These are phyloP conservation scores for Pseudognaphalium luteoalbum DNA, from an alignment of 129 eudicot genomes.

Conservation along the genomic window DNA sequence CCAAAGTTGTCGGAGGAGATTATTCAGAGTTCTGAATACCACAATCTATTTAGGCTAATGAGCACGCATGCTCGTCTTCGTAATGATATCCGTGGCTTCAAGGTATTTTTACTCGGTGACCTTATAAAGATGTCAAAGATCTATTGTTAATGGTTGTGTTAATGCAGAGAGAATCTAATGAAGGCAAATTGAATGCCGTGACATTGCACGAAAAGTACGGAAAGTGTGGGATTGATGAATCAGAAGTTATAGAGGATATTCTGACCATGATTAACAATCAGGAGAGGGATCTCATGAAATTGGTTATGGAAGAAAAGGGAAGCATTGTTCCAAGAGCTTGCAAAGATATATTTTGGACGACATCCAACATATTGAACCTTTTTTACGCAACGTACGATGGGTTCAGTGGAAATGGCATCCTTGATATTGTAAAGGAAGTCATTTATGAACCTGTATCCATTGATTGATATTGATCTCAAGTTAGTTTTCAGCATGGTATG, in stretches of 20 bases:
- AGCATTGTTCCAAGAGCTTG: slow-evolving; percentile 66
- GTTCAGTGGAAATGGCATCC: slow-evolving; percentile 57
- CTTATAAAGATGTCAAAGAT: background rate
- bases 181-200: slow-evolving; percentile 76
- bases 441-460: slow-evolving; percentile 51
- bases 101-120: slow-evolving; percentile 40
- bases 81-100: slow-evolving; percentile 68
- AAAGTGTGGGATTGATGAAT: slow-evolving; percentile 39
- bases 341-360: slow-evolving; percentile 81
- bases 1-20: slow-evolving; percentile 51
- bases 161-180: slow-evolving; percentile 70
- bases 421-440: slow-evolving; percentile 42
- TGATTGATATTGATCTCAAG: too few species aligned
- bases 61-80: slow-evolving; percentile 59
- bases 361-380: slow-evolving; percentile 53
- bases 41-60: slow-evolving; percentile 41
- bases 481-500: too few species aligned
- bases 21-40: slow-evolving; percentile 42
- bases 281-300: slow-evolving; percentile 59
- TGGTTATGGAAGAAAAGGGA: slow-evolving; percentile 48
- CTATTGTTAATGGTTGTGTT: slow-evolving; percentile 1
- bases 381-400: slow-evolving; percentile 77
- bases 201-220: slow-evolving; percentile 44
- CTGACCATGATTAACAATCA: slow-evolving; percentile 24
- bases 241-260: slow-evolving; percentile 44